Base-by-base conservation (phyloP, 192 early-diverging fungal genomes). In the Entophlyctis luteolus region DNA sequence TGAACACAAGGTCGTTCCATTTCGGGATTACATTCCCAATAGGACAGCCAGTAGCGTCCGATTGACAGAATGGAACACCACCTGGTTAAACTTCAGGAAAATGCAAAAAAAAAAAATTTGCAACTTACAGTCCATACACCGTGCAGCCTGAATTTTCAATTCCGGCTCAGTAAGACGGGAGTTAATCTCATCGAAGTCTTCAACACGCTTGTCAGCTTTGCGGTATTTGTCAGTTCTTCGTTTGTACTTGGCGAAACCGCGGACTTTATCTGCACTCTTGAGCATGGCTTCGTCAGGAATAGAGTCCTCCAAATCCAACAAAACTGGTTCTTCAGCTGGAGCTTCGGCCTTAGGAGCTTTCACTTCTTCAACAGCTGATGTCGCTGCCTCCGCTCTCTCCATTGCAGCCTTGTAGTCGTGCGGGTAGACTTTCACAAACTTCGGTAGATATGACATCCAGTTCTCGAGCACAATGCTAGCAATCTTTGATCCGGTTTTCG, bases 21-120 rank as follows among this genome's bases (percentile, higher is more conserved):
- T 95, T 95, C 55, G 96, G 96, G 68, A 99, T 97, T 49, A 99
- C 88, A 81, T 99, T 99, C 65, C 96, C 93, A 49, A 99, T 94
- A 27, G 96, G 96, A 74, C 96, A 99, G 36, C 96, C 96, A 60
- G 88, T 89, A 27, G n/a, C 10, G 71, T 96, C 93, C 18, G 90
- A 91, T 84, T 99, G 95, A 79, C 96, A 99, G 87, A 96, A 97
- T 47, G 96, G 94, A 29, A 97, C 87, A 78, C 96, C 96, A 75
- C 96, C 67, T 68, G 38, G 14, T 0, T n/a, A 1, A 29, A 14
- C 47, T n/a, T 35, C 0, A 2, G 16, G 54, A 52, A 48, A 27
- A 27, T 14, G 35, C 50, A 3, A n/a, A 29, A 62, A 66, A 2
- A 62, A 10, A 3, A 37, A 23, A n/a, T 18, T 8, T 46, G 18